Percentiles rank a stretch among this genome's conserved stretches.
Evolutionary conservation across 768 basidiomycete species (phyloP).

Genomic region (Tremella fuciformis): DNA sequence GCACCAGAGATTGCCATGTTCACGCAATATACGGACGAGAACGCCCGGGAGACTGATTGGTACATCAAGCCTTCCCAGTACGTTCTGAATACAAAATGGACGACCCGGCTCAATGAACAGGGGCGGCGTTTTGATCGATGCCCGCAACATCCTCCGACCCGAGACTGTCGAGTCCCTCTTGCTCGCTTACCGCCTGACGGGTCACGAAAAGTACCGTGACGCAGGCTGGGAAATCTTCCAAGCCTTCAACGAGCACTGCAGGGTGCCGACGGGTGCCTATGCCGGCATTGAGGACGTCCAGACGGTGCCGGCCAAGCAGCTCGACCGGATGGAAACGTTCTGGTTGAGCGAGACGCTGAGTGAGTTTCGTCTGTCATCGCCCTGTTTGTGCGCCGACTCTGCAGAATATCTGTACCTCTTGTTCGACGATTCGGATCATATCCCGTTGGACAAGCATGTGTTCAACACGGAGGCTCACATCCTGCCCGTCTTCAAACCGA

Average conservation of each 20-base stretch:
- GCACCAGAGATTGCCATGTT: conserved; percentile 89
- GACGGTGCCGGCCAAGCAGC: conserved; percentile 62
- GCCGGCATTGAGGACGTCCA: conserved; percentile 82
- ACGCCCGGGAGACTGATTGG: conserved; percentile 67
- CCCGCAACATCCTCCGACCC: conserved; percentile 89
- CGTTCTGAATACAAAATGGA: conserved; percentile 21
- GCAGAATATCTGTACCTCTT: conserved; percentile 78
- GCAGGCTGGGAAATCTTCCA: conserved; percentile 87
- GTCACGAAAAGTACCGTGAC: conserved; percentile 73
- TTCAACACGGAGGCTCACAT: conserved; percentile 90
- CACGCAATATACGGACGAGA: conserved; percentile 55
- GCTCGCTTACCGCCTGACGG: conserved; percentile 83
- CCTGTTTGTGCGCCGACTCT: neutral
- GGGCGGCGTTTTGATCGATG: conserved; percentile 61
- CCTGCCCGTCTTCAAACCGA: conserved; percentile 66
- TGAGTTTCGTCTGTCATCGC: conserved; percentile 18
- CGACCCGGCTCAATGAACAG: conserved; percentile 4
- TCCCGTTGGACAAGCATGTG: conserved; percentile 74
- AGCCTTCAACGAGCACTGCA: conserved; percentile 79
- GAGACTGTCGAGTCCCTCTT: conserved; percentile 95
- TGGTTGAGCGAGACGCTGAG: conserved; percentile 61
- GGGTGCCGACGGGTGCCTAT: conserved; percentile 74
- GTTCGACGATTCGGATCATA: conserved; percentile 69
- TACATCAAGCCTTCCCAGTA: conserved; percentile 66
- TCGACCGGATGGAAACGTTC: conserved; percentile 96